A percentile compares a stretch with the other conserved stretches of the same genome.
These are phyloP conservation scores for Cardamine chenopodiifolia DNA, from an alignment of 345 rosid species.

Conservation along the genomic window DNA sequence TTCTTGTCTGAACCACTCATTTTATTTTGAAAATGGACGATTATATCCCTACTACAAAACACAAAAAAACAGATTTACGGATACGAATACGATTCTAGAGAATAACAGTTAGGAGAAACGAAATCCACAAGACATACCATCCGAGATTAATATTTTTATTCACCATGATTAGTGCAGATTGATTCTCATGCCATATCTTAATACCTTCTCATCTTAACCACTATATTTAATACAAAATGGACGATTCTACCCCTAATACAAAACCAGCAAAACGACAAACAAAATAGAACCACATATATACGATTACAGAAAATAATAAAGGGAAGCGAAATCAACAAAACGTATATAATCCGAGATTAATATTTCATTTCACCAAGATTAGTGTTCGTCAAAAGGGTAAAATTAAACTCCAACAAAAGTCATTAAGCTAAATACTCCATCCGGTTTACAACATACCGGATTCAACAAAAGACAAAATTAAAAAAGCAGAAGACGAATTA, in stretches of 20 bases:
- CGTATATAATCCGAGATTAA: background rate
- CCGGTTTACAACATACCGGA: constrained; percentile 27
- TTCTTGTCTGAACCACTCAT: background rate
- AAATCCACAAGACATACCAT: background rate
- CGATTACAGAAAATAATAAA: background rate
- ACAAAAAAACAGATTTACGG: background rate
- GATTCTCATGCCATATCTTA: background rate
- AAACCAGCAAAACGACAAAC: background rate
- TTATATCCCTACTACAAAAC: background rate
- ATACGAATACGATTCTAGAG: too few species aligned
- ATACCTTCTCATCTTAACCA: background rate
- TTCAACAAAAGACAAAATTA: constrained; percentile 23
- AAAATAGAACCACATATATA: background rate
- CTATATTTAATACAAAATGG: background rate
- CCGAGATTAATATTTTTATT: background rate
- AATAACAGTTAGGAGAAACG: background rate
- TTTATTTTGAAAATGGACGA: background rate
- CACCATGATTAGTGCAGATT: background rate
- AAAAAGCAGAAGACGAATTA: constrained; percentile 1
- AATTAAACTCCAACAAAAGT: constrained; percentile 15
- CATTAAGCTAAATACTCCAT: constrained; percentile 14
- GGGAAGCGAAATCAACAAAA: background rate
- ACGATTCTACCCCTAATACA: background rate
- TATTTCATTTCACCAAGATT: constrained; percentile 17
- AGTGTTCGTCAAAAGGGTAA: constrained; percentile 31